phyloP scores from a whole-genome alignment of 2,329 filamentous ascomycete genomes.

The Alternaria brassicae region DNA sequence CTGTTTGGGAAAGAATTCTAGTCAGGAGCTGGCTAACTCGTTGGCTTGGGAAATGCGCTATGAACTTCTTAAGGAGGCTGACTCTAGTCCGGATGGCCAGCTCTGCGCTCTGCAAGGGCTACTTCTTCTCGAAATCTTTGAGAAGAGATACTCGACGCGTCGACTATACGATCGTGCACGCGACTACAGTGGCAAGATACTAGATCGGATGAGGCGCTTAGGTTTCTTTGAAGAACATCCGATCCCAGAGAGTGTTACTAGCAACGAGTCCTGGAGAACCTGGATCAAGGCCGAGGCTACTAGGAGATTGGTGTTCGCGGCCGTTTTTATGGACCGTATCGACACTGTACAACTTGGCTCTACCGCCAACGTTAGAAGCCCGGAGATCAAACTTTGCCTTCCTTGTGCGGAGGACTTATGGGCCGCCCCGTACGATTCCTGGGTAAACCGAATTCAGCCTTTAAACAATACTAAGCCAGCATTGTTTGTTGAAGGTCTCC shows the following conservation, averaged over 20 bases:
- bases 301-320: slow-evolving; percentile 85
- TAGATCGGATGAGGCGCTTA: slow-evolving; percentile 93
- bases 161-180: slow-evolving; percentile 92
- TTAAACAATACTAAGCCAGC: slow-evolving; percentile 83
- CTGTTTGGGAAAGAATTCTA: slow-evolving; percentile 83
- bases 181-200: slow-evolving; percentile 93
- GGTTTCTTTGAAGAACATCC: slow-evolving; percentile 81
- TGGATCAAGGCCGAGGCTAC: slow-evolving; percentile 97
- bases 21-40: slow-evolving; percentile 82
- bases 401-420: slow-evolving; percentile 93
- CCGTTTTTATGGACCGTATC: slow-evolving; percentile 93
- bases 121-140: slow-evolving; percentile 87
- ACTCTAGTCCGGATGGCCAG: slow-evolving; percentile 90
- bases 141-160: slow-evolving; percentile 97
- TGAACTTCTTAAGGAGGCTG: slow-evolving; percentile 91
- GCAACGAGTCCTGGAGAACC: slow-evolving; percentile 86
- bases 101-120: slow-evolving; percentile 95
- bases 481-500: slow-evolving; percentile 89
- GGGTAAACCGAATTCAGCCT: slow-evolving; percentile 84
- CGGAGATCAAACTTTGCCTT: slow-evolving; percentile 89
- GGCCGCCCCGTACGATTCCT: slow-evolving; percentile 85
- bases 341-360: slow-evolving; percentile 98
- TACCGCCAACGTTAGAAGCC: slow-evolving; percentile 94
- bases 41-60: slow-evolving; percentile 92
- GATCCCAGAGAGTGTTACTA: slow-evolving; percentile 40